phyloP scores from a whole-genome alignment of 2,329 filamentous ascomycete species.

The Fusarium sp. region DNA sequence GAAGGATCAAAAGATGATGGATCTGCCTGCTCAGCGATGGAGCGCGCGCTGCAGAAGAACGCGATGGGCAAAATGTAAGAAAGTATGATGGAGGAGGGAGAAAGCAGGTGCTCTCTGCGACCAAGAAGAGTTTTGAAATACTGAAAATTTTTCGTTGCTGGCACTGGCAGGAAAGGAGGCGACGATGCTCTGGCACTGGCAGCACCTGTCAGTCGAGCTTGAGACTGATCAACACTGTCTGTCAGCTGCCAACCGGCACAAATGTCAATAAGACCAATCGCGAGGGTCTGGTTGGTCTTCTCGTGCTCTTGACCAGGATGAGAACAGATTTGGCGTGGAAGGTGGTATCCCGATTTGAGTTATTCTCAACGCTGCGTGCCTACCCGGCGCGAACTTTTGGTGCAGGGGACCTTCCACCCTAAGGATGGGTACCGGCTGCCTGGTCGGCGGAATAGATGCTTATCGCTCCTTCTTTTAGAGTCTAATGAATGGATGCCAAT shows the following conservation, averaged over 20 bases:
- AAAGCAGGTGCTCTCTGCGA: constrained; percentile 7
- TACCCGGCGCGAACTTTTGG: background rate
- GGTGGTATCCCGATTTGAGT: background rate
- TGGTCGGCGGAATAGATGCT: background rate
- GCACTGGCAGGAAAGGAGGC: constrained; percentile 4
- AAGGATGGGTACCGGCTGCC: background rate
- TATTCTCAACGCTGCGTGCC: background rate
- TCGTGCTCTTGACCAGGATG: background rate
- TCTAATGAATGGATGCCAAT: background rate
- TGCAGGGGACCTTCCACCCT: background rate
- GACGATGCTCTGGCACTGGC: constrained; percentile 9
- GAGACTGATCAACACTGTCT: background rate
- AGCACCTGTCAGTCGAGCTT: constrained; percentile 9
- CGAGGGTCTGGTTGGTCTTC: no score
- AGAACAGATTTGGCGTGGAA: background rate
- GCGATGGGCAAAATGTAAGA: background rate
- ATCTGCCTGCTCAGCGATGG: constrained; percentile 10
- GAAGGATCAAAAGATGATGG: constrained; percentile 21
- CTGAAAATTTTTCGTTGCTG: background rate
- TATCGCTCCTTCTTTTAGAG: background rate
- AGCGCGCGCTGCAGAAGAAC: constrained; percentile 11
- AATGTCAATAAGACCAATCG: background rate
- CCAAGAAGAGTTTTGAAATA: constrained; percentile 15
- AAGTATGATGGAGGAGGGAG: constrained; percentile 25
- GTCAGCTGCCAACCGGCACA: background rate